Conservation (phyloP, 495 filamentous ascomycete genomes). For the Xylaria cubensis region DNA sequence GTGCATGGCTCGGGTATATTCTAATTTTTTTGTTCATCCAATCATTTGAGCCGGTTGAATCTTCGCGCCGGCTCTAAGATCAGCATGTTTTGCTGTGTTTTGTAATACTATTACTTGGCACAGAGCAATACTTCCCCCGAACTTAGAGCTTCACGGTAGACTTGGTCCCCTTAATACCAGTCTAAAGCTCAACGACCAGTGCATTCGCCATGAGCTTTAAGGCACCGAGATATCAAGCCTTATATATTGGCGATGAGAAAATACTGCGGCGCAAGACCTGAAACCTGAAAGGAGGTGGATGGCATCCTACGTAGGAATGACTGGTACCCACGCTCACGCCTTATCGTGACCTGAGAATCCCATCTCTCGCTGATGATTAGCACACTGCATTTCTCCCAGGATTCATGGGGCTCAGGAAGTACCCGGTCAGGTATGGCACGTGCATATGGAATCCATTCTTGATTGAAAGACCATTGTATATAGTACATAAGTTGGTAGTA, state of each 20-base stretch:
- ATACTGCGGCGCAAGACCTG: slow-evolving; percentile 10
- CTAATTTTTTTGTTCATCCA: neutral
- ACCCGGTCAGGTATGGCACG: neutral
- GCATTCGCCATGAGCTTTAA: neutral
- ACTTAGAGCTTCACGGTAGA: neutral
- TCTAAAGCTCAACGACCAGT: neutral
- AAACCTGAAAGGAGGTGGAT: slow-evolving; percentile 15
- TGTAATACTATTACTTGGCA: neutral
- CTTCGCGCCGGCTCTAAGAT: neutral
- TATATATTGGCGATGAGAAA: slow-evolving; percentile 2
- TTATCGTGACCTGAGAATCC: neutral
- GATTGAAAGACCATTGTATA: neutral
- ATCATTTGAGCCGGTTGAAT: neutral
- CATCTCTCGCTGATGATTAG: neutral
- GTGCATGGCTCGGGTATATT: slow-evolving; percentile 5
- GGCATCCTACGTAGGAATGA: neutral
- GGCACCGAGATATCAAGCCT: neutral
- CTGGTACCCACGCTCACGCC: neutral
- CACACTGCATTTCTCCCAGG: neutral
- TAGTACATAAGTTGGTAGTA: neutral
- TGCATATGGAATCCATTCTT: slow-evolving; percentile 1
- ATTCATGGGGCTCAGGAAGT: neutral
- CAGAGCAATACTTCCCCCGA: neutral
- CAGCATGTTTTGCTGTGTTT: neutral
- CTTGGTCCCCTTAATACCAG: neutral